Evolutionary conservation across 306 rosid genomes (phyloP).

Genomic region (Prunus mira): DNA sequence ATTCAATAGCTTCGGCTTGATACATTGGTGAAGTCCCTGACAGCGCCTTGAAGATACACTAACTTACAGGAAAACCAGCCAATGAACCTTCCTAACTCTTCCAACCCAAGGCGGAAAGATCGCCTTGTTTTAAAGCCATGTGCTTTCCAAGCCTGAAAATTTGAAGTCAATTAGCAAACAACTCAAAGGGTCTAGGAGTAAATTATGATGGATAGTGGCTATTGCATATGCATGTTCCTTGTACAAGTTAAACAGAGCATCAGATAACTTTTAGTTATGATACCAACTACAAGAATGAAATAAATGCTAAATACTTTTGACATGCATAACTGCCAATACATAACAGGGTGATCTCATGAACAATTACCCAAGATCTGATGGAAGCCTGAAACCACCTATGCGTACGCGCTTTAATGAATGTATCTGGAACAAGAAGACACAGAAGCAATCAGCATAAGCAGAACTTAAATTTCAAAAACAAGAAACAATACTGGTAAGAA

Average conservation of each 20-base stretch:
- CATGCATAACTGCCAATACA: background rate
- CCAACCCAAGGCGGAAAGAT: conserved; percentile 71
- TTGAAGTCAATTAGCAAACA: conserved; percentile 12
- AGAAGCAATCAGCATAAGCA: conserved; percentile 21
- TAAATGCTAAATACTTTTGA: background rate
- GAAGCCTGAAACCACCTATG: conserved; percentile 81
- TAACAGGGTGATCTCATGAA: conserved; percentile 14
- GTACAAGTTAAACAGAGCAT: background rate
- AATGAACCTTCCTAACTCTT: conserved; percentile 31
- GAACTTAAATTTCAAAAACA: background rate
- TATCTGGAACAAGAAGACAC: conserved; percentile 50
- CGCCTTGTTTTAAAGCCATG: conserved; percentile 60
- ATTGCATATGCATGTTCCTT: background rate
- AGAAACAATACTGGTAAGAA: background rate
- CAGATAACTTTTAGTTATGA: background rate
- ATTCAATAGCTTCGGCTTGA: background rate
- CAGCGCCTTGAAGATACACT: background rate
- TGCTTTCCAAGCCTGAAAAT: conserved; percentile 77
- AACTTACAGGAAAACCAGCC: background rate
- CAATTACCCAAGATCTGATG: conserved; percentile 81
- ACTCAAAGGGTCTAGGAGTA: background rate
- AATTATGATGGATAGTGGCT: background rate
- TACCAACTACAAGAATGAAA: background rate
- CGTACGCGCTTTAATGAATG: conserved; percentile 85
- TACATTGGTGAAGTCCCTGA: background rate